Evolutionary conservation across 257 asterid species (phyloP).

Genomic region (Solanum ossicruentum): DNA sequence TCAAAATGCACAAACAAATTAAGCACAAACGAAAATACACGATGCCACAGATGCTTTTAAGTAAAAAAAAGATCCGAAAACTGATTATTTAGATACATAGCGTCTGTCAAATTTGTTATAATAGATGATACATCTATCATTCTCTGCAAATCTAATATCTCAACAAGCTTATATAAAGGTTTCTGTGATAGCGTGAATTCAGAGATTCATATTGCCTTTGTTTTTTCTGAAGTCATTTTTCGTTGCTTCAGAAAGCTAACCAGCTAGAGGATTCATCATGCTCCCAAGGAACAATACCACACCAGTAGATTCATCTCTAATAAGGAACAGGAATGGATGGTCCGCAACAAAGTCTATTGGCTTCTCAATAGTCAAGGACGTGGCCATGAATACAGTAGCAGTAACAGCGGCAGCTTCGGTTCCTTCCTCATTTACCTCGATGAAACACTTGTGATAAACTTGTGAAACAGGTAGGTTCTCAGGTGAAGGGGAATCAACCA

Average conservation of each 20-base stretch:
- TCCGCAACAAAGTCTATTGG: not conserved
- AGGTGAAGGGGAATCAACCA: slow-evolving; percentile 22
- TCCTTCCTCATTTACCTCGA: slow-evolving; percentile 54
- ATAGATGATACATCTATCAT: not conserved
- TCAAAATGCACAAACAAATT: not conserved
- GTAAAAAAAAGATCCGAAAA: not conserved
- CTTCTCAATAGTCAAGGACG: not conserved
- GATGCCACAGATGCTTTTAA: too few species aligned
- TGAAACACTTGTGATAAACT: slow-evolving; percentile 33
- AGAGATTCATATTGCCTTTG: not conserved
- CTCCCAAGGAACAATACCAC: slow-evolving; percentile 38
- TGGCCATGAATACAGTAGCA: slow-evolving; percentile 4
- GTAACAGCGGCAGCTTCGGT: slow-evolving; percentile 50
- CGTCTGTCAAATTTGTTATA: not conserved
- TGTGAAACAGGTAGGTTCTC: slow-evolving; percentile 16
- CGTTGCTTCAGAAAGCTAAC: not conserved
- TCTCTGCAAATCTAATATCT: not conserved
- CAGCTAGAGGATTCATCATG: slow-evolving; percentile 24
- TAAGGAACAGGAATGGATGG: too few species aligned
- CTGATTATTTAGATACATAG: not conserved
- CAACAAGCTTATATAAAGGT: not conserved
- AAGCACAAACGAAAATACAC: too few species aligned
- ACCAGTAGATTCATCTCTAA: too few species aligned
- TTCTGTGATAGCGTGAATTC: not conserved
- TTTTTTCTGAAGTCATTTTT: not conserved